Conservation (phyloP, 345 rosid species). For the Passiflora organensis region DNA sequence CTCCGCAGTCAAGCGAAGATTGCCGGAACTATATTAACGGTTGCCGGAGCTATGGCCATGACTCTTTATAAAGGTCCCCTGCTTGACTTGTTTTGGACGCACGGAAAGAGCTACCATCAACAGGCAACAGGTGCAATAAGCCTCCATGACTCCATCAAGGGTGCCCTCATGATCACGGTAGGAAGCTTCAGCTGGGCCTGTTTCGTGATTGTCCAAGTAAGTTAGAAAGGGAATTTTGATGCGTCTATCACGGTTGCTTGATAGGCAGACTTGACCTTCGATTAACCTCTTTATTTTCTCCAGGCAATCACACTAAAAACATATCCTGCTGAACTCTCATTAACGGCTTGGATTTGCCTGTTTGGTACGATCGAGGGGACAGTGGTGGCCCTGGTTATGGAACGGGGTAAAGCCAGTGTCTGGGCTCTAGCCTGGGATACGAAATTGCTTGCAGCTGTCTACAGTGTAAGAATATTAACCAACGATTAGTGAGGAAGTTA, state of each 20-base stretch:
- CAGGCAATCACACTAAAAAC: constrained; percentile 57
- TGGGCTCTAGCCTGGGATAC: constrained; percentile 79
- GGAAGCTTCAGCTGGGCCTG: constrained; percentile 73
- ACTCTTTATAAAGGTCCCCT: constrained; percentile 66
- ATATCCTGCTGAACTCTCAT: constrained; percentile 77
- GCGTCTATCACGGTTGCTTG: too few species aligned
- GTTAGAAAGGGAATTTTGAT: background rate
- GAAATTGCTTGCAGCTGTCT: constrained; percentile 54
- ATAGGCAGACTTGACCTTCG: too few species aligned
- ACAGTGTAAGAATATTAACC: constrained; percentile 50
- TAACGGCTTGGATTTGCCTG: constrained; percentile 73
- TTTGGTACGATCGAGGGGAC: constrained; percentile 67
- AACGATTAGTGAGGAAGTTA: too few species aligned
- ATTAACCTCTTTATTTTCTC: background rate
- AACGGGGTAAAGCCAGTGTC: constrained; percentile 43
- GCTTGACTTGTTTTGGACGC: constrained; percentile 49
- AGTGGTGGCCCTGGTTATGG: constrained; percentile 56
- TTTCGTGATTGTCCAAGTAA: constrained; percentile 75
- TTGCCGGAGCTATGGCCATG: constrained; percentile 91
- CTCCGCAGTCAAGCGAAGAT: constrained; percentile 59
- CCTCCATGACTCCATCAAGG: constrained; percentile 48
- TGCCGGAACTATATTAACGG: constrained; percentile 70
- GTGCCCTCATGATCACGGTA: constrained; percentile 50
- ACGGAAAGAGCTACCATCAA: constrained; percentile 27
- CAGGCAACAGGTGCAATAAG: constrained; percentile 34